Base-by-base conservation (phyloP, 106 monocot species). In the Dioscorea dumetorum region DNA sequence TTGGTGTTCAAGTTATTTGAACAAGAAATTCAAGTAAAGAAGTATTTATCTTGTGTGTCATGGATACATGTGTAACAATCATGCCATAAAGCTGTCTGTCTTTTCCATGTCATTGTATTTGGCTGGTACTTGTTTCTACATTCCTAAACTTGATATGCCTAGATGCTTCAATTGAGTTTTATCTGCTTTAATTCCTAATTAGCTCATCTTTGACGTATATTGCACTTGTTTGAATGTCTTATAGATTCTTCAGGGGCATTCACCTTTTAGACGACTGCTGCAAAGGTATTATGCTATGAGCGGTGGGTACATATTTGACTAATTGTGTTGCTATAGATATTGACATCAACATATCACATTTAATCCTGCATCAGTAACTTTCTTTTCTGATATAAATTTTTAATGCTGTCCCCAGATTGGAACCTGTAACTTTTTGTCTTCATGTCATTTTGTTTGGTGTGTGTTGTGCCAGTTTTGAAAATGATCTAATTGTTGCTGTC, bases 191-290 rank as follows among this genome's bases (percentile, higher is more conserved):
- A 18, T 5, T 54, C 19, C 13, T 54, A 16, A 54, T 54, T 19
- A 54, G 54, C 54, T 5, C 54, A 51, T 54, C 19, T 54, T 54
- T 54, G 54, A 54, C 0, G 15, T 54, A 19, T 15, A 19, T 18
- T 54, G 11, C 19, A 7, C 12, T 48, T 63, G 18, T 75, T 14
- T 62, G 24, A 49, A 50, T 74, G 16, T 69, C 12, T 32, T 77
- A 57, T 80, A 95, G 95, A 91, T 95, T 74, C 79, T 95, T 56
- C 92, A 80, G 61, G 95, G 95, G 11, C 88, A 89, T 79, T 86
- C 91, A 63, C 88, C 89, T 70, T 97, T 92, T 57, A 84, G 67
- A 83, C 76, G 74, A 71, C 71, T 97, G 67, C 70, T 92, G 53
- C 74, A 70, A 49, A 81, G 88, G 95, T 92, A 74, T 58, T 20